Percentiles rank a stretch among this genome's conserved stretches.
These are phyloP conservation scores for Comarum palustre DNA, from an alignment of 306 rosid species.

Conservation along the genomic window DNA sequence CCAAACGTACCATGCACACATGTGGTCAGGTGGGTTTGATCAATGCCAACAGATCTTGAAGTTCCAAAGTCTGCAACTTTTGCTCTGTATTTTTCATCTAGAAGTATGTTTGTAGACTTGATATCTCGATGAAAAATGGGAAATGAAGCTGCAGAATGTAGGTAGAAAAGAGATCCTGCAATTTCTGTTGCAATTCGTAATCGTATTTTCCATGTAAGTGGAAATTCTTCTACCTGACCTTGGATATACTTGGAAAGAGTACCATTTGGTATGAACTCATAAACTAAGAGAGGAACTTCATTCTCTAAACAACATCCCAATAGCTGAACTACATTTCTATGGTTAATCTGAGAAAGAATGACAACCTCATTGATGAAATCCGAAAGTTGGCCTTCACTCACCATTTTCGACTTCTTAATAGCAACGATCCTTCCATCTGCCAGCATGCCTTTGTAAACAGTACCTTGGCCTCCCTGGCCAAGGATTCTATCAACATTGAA, in stretches of 20 bases:
- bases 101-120: background rate
- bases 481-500: background rate
- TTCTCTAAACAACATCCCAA: background rate
- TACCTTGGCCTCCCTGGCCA: background rate
- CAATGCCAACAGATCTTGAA: background rate
- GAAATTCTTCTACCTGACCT: background rate
- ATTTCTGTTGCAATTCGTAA: background rate
- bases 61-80: background rate
- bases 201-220: background rate
- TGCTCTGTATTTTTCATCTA: background rate
- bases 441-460: background rate
- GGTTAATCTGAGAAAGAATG: background rate
- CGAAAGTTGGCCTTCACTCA: background rate
- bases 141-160: background rate
- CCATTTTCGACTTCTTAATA: background rate
- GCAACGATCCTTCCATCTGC: background rate
- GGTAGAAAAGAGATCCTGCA: background rate
- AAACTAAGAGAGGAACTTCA: background rate
- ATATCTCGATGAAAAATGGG: background rate
- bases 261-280: background rate
- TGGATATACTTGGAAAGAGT: background rate
- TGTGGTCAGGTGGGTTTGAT: background rate
- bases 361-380: background rate
- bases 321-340: background rate
- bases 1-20: background rate